Base-by-base conservation (phyloP, 2,329 filamentous ascomycete species). In the Pleomassaria siparia region DNA sequence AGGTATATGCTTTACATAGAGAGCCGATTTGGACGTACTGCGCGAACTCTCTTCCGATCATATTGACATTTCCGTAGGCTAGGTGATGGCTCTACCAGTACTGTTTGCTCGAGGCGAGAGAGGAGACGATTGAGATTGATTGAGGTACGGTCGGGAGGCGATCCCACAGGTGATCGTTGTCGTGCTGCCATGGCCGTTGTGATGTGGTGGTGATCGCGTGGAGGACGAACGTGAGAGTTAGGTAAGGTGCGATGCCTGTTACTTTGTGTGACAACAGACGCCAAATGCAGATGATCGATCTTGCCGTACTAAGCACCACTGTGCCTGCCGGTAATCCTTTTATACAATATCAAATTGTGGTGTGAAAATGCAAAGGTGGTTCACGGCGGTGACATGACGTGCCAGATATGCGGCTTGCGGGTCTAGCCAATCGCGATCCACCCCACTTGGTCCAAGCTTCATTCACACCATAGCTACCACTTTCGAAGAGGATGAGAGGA, bases 61-160 rank as follows among this genome's bases (percentile, higher is more conserved):
- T 83, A 86, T 60, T 81, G 82, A 56, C 81, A 88, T 24, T 75
- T 74, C 45, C 81, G 76, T 39, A 88, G 71, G 40, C 80, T 72
- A 37, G 80, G 78, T 44, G 85, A 81, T 45, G 80, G 76, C 51
- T 84, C 80, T 24, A 82, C 77, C 29, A 89, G 76, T 43, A 91
- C 76, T 26, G 76, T 83, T 50, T 81, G 78, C 58, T 89, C 84
- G 29, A 91, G 74, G 25, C 87, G 83, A 42, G 74, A 72, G 5
- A 91, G 79, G 41, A 91, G 75, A 29, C 85, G 80, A 33, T 77
- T 80, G 15, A 91, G 78, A 60, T 88, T 72, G 33, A 72, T 67
- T 1, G 60, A 50, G 2, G 62, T 65, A 4, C 60, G 44, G 15
- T 69, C 64, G 9, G 63, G 57, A 24, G 49, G 56, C 2, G 63